A percentile compares a stretch with the other conserved stretches of the same genome.
Evolutionary conservation across 805 yeast species (phyloP).

Genomic region (Pachysolen tannophilus): DNA sequence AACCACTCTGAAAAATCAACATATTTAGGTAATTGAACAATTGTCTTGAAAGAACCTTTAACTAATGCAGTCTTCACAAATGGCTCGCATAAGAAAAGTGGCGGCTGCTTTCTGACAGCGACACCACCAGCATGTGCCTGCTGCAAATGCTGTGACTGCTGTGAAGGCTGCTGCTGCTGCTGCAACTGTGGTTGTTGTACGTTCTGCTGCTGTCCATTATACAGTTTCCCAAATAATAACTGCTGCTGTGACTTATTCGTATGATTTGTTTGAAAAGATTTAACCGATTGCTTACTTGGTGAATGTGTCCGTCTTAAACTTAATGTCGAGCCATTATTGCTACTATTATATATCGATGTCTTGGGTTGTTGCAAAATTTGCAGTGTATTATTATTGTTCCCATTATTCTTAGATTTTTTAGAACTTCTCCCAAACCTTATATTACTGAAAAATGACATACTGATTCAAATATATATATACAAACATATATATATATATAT

Average conservation of each 20-base stretch:
- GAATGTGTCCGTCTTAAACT: constrained; percentile 40
- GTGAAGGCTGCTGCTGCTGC: constrained; percentile 15
- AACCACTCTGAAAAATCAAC: constrained; percentile 96
- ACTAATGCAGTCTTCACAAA: constrained; percentile 91
- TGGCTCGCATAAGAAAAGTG: constrained; percentile 83
- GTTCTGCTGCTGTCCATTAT: constrained; percentile 9
- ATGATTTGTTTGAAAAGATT: constrained; percentile 18
- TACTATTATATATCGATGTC: constrained; percentile 25
- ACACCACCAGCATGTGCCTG: background rate
- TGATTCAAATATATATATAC: too few species aligned
- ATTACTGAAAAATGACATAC: constrained; percentile 32
- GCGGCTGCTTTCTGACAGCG: constrained; percentile 20
- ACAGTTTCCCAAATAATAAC: constrained; percentile 9
- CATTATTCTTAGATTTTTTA: constrained; percentile 22
- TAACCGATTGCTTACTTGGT: constrained; percentile 36
- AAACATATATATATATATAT: too few species aligned
- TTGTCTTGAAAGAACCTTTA: constrained; percentile 93
- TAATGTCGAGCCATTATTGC: constrained; percentile 35
- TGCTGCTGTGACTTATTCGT: constrained; percentile 15
- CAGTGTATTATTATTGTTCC: constrained; percentile 10
- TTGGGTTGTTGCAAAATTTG: constrained; percentile 16
- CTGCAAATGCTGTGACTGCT: constrained; percentile 21
- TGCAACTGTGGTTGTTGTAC: constrained; percentile 16
- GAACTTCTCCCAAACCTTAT: constrained; percentile 47
- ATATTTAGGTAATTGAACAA: constrained; percentile 89